Base-by-base conservation (phyloP, 2,329 filamentous ascomycete species). In the Colletotrichum euphorbiae region DNA sequence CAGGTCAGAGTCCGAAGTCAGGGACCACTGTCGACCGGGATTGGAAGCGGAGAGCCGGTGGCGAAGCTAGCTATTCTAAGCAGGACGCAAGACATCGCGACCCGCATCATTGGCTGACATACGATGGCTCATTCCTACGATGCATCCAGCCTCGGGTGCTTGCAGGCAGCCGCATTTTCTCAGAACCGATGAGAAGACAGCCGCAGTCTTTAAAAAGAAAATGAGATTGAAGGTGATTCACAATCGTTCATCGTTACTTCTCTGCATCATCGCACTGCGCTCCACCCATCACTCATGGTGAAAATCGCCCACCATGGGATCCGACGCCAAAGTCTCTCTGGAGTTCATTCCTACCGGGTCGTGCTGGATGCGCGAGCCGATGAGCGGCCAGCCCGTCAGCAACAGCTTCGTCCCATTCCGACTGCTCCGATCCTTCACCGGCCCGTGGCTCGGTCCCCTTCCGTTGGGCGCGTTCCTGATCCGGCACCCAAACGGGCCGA, bases 391-490 rank as follows among this genome's bases (percentile, higher is more conserved):
- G 24, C 71, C 72, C 12, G 59, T 70, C 45, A 62, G 43, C 24
- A 73, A 71, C 61, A 55, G 54, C 50, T 70, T 31, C 56, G 71
- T 73, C 8, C 43, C 68, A 1, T 54, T 73, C 40, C 72, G 72
- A 15, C 65, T 72, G 4, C 69, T 74, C 13, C 64, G 71, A 8
- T 72, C 67, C 55, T 60, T 74, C 45, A 59, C 69, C 3, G 72
- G 71, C n/a, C 46, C 62, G 7, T 73, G 71, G 69, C 58, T 71
- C 21, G 65, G 70, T 13, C 62, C 59, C 11, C 54, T 74, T 6
- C 72, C 72, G 4, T 62, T 74, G 40, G 71, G 67, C 17, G 72
- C 66, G 19, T 74, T 74, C 54, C 67, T 74, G 17, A 71, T 74
- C 33, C 69, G 58, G 4, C 72, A 74, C 28, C 69, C 71, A 1